phyloP scores from a whole-genome alignment of 257 asterid genomes.

The Solanum megistacrolobum region DNA sequence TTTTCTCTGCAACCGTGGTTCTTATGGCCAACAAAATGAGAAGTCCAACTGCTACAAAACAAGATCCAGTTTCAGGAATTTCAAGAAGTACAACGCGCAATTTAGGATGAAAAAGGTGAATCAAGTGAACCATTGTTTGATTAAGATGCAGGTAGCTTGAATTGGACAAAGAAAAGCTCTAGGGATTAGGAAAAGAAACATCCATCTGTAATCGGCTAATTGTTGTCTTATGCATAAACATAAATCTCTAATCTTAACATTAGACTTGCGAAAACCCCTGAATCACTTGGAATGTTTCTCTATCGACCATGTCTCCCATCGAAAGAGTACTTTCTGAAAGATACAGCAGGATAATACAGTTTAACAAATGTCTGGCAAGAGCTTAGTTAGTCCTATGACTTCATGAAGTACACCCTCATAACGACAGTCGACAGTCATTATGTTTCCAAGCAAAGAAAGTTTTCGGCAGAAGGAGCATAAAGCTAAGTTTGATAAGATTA shows the following conservation, averaged over 20 bases:
- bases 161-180: background rate
- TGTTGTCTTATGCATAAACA: background rate
- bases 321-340: background rate
- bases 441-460: background rate
- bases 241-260: background rate
- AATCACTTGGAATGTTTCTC: background rate
- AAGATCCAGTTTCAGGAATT: background rate
- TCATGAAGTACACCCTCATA: background rate
- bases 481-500: background rate
- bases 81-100: background rate
- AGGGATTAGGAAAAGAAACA: background rate
- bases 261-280: background rate
- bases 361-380: background rate
- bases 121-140: background rate
- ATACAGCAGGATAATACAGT: background rate
- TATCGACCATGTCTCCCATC: background rate
- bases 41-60: background rate
- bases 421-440: background rate
- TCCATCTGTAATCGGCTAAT: background rate
- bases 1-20: background rate
- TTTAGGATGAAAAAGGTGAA: background rate
- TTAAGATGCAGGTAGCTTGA: background rate
- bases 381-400: background rate
- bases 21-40: background rate
- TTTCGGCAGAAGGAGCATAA: background rate